Evolutionary conservation across 2,329 filamentous ascomycete genomes (phyloP).

Genomic region (Colletotrichum liriopes): DNA sequence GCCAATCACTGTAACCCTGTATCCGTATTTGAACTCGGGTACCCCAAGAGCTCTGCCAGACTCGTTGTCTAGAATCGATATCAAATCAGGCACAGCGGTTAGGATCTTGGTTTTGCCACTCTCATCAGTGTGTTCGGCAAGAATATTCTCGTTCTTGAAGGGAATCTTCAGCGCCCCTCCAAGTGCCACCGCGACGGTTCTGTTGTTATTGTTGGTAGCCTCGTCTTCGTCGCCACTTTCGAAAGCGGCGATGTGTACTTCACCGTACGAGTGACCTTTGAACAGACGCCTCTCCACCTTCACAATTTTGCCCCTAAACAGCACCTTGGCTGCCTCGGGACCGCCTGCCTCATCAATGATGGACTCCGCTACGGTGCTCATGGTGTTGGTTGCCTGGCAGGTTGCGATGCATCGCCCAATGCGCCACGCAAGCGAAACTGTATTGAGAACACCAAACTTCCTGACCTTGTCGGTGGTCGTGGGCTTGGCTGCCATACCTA

Average conservation of each 20-base stretch:
- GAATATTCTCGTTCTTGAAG: slow-evolving; percentile 65
- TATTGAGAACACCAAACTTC: slow-evolving; percentile 39
- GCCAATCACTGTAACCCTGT: slow-evolving; percentile 67
- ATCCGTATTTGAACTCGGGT: slow-evolving; percentile 70
- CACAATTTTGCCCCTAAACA: slow-evolving; percentile 76
- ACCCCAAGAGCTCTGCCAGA: slow-evolving; percentile 71
- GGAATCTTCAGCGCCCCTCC: slow-evolving; percentile 47
- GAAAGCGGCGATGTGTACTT: slow-evolving; percentile 52
- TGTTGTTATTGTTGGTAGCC: slow-evolving; percentile 10
- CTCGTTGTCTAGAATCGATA: slow-evolving; percentile 69
- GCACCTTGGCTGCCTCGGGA: slow-evolving; percentile 64
- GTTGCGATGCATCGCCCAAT: slow-evolving; percentile 31
- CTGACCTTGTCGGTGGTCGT: slow-evolving; percentile 45
- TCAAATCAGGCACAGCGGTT: slow-evolving; percentile 70
- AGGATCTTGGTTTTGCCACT: slow-evolving; percentile 54
- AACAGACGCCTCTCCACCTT: slow-evolving; percentile 64
- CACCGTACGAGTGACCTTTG: slow-evolving; percentile 65
- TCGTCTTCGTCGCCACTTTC: slow-evolving; percentile 46
- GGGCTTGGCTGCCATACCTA: slow-evolving; percentile 40
- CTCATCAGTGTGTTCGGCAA: slow-evolving; percentile 58
- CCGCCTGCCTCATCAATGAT: slow-evolving; percentile 74
- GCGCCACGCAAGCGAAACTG: slow-evolving; percentile 39
- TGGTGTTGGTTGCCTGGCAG: slow-evolving; percentile 55
- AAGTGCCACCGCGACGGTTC: slow-evolving; percentile 27
- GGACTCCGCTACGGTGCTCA: slow-evolving; percentile 69